Evolutionary conservation across 441 rosid genomes (phyloP).

Genomic region (Metrosideros polymorpha): DNA sequence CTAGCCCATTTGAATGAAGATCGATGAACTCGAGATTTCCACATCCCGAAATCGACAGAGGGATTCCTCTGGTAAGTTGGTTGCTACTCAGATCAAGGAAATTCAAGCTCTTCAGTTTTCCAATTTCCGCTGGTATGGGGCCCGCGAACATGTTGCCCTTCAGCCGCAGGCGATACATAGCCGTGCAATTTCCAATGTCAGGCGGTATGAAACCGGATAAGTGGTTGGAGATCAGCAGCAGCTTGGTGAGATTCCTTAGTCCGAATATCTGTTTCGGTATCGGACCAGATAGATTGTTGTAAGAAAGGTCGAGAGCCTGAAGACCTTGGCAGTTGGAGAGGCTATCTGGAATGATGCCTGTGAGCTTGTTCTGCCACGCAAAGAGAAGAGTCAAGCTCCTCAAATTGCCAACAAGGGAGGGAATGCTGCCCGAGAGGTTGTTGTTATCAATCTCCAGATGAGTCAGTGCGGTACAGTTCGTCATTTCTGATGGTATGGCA

Average conservation of each 20-base stretch:
- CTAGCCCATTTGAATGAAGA: conserved; percentile 70
- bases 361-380: conserved; percentile 82
- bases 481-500: conserved; percentile 54
- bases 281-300: conserved; percentile 68
- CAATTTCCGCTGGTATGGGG: conserved; percentile 48
- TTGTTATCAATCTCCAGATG: conserved; percentile 83
- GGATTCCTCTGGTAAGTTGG: conserved; percentile 37
- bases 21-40: conserved; percentile 67
- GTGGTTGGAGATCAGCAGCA: conserved; percentile 59
- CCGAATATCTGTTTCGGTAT: conserved; percentile 52
- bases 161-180: conserved; percentile 38
- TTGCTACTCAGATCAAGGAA: conserved; percentile 49
- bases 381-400: conserved; percentile 64
- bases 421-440: conserved; percentile 67
- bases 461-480: conserved; percentile 51
- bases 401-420: conserved; percentile 44
- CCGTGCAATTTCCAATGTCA: conserved; percentile 54
- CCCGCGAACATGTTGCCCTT: conserved; percentile 42
- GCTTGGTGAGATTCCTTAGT: conserved; percentile 66
- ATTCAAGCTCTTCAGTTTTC: conserved; percentile 33
- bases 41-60: conserved; percentile 48
- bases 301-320: conserved; percentile 85
- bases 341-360: conserved; percentile 65
- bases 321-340: conserved; percentile 62
- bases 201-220: conserved; percentile 51